phyloP scores from a whole-genome alignment of 1,284 basidiomycete genomes.

The Lentinula novae-zelandiae region DNA sequence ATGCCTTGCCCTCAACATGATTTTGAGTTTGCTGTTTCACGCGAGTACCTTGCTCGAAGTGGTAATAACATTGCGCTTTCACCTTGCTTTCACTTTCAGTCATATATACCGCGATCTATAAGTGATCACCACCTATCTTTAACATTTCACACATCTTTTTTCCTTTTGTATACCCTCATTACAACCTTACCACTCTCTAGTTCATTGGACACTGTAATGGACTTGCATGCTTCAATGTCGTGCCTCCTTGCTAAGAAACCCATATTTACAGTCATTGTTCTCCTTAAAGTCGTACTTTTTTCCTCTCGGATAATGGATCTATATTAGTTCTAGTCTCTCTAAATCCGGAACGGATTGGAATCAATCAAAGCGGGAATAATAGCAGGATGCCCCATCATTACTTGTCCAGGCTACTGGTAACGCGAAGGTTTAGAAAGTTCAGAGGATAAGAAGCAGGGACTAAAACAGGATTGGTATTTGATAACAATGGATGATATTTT shows the following conservation, averaged over 20 bases:
- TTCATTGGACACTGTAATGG: background rate
- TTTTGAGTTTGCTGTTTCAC: background rate
- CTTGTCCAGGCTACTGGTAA: too few relatives aligned
- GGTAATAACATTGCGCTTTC: background rate
- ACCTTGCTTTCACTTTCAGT: background rate
- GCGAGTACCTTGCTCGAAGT: background rate
- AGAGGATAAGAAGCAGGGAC: too few relatives aligned
- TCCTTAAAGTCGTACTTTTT: background rate
- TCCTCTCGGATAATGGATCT: background rate
- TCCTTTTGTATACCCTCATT: background rate
- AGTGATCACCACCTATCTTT: background rate
- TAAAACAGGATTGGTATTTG: too few relatives aligned
- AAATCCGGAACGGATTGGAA: too few relatives aligned
- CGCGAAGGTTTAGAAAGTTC: too few relatives aligned
- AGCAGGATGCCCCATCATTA: too few relatives aligned
- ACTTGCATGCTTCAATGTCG: background rate
- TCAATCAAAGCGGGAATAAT: too few relatives aligned
- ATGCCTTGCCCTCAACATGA: background rate
- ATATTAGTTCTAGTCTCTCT: background rate
- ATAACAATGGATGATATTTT: too few relatives aligned
- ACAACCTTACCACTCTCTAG: background rate
- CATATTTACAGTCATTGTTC: background rate
- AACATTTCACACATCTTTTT: background rate
- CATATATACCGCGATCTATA: background rate
- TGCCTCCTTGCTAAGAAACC: background rate